Evolutionary conservation across 75 land plant species (phyloP), one percentile per base, ranked within the genome.

Genomic region (Picea sitchensis): DNA sequence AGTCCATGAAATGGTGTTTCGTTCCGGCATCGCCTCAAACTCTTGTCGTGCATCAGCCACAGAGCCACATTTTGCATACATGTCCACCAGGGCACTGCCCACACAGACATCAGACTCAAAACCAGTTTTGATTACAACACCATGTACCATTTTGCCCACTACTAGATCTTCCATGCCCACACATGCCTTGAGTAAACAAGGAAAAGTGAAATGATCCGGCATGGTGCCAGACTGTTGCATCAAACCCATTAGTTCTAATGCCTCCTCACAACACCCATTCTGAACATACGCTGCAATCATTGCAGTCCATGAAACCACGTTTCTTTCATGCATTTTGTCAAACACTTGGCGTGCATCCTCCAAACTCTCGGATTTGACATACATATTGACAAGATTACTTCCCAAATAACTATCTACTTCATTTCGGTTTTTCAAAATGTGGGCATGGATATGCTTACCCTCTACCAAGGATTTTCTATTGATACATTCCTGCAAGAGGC

Each of bases 1-100:
- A 81, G 86, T 91, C 93, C 92, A 90, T 9, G 89, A 80, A 12
- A 93, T 88, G 12, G 65, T 76, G 77, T 81, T 91, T 58, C 80
- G 88, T 6, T 84, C 73, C 20, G 89, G 82, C 91, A 91, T 87
- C 80, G 86, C 82, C 61, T 89, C 84, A 65, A 91, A 93, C 75
- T 87, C 80, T 23, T 81, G 64, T 15, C n/a, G 11, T 65, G 91
- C 87, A 0, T 87, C 83, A 3, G 58, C 12, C 36, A 89, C 23
- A 58, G 34, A 41, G 51, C 88, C 86, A 63, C 87, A 86, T 13
- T 30, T 65, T 1, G 54, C 34, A 80, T 89, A 91, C 91, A 91
- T 84, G 60, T 83, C 81, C 1, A 91, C 80, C 21, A 93, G 71
- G 26, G 83, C 77, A 77, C 89, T 91, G 18, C 86, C 84, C 36